A percentile compares a stretch with the other conserved stretches of the same genome.
Conservation (phyloP, 108 stramenopile genomes). For the Stephanodiscus minutulus region DNA sequence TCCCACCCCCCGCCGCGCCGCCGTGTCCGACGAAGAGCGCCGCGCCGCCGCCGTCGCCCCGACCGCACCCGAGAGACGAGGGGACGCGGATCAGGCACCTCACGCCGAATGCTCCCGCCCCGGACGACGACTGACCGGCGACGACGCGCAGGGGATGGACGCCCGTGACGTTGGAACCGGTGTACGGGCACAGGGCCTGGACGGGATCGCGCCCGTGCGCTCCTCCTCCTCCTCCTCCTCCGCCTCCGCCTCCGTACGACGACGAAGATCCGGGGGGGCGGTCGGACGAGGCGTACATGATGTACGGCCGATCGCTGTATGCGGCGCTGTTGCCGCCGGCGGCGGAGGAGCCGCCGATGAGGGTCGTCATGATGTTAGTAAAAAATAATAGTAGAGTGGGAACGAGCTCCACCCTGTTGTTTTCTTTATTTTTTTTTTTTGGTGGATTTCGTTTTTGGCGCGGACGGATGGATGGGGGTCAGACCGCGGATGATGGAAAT, state of each 20-base stretch:
- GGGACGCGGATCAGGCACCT: constrained; percentile 32
- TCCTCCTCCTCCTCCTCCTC: constrained; percentile 8
- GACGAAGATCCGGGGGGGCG: constrained; percentile 18
- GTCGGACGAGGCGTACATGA: constrained; percentile 32
- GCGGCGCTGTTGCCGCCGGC: constrained; percentile 1
- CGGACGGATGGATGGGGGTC: too few relatives aligned
- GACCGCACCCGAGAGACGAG: constrained; percentile 5
- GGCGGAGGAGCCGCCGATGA: not conserved
- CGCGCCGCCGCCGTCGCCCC: constrained; percentile 22
- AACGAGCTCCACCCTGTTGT: too few relatives aligned
- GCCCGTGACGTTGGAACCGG: constrained; percentile 38
- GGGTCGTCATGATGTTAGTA: not conserved
- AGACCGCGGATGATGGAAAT: too few relatives aligned
- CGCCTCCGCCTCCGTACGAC: not conserved
- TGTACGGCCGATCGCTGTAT: constrained; percentile 21
- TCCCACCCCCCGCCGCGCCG: constrained; percentile 14
- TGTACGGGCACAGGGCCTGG: constrained; percentile 45
- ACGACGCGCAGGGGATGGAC: constrained; percentile 23
- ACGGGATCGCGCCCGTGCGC: constrained; percentile 38
- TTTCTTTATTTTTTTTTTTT: too few relatives aligned
- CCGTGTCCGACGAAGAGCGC: constrained; percentile 39
- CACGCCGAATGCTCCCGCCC: constrained; percentile 23
- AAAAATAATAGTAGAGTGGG: too few relatives aligned
- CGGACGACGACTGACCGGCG: constrained; percentile 2
- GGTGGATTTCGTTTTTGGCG: too few relatives aligned